Evolutionary conservation across 78 protist species (phyloP).

Genomic region (Andalucia godoyi): DNA sequence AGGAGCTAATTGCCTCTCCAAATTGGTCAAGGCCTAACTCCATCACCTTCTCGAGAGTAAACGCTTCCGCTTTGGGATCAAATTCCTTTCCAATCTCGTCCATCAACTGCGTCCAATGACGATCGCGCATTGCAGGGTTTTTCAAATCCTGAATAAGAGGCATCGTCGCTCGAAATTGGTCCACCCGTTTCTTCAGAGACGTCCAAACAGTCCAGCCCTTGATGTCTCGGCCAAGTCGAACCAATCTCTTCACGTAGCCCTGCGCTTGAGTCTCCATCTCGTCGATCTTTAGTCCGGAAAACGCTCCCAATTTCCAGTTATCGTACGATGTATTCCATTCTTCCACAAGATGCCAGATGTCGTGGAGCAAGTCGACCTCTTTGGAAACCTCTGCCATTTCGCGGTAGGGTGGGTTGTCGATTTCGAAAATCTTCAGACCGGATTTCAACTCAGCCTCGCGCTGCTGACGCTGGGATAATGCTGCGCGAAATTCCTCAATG

Average conservation of each 20-base stretch:
- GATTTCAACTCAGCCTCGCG: slow-evolving; percentile 6
- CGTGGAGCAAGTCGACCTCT: slow-evolving; percentile 29
- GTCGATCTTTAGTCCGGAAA: slow-evolving; percentile 7
- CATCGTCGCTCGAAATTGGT: slow-evolving; percentile 24
- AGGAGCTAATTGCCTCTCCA: slow-evolving; percentile 17
- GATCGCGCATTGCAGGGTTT: slow-evolving; percentile 37
- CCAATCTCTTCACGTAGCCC: background rate
- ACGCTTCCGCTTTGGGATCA: slow-evolving; percentile 26
- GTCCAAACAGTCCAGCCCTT: slow-evolving; percentile 16
- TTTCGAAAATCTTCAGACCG: slow-evolving; percentile 41
- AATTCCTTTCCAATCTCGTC: slow-evolving; percentile 28
- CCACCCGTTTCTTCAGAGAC: slow-evolving; percentile 12
- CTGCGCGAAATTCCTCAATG: background rate
- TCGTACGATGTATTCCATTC: slow-evolving; percentile 30
- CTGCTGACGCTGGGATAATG: background rate
- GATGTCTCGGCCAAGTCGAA: background rate
- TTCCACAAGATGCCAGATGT: slow-evolving; percentile 33
- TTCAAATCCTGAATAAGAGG: slow-evolving; percentile 52
- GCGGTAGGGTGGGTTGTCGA: slow-evolving; percentile 15
- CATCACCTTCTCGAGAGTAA: slow-evolving; percentile 45
- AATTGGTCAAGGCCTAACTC: slow-evolving; percentile 45
- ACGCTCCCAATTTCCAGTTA: slow-evolving; percentile 17
- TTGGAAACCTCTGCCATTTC: background rate
- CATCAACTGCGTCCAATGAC: slow-evolving; percentile 63
- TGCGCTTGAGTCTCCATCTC: slow-evolving; percentile 17